phyloP scores from a whole-genome alignment of 2,329 filamentous ascomycete species.

The Aureobasidium sp. region DNA sequence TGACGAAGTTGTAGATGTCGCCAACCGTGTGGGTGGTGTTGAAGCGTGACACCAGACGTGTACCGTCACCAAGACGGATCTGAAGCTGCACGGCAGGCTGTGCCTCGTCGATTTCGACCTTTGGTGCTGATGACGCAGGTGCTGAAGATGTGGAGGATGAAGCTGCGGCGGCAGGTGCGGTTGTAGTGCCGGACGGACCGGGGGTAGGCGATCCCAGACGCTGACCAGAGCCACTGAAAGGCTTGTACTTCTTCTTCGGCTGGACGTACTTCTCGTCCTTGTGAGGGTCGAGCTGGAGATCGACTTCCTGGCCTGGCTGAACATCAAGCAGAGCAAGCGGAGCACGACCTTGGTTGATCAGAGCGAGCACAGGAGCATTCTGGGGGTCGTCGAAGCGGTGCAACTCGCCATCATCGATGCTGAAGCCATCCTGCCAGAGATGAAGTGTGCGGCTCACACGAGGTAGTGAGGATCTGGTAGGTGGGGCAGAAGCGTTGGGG shows the following conservation, averaged over 20 bases:
- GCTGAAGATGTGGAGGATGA: conserved; percentile 27
- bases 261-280: conserved; percentile 67
- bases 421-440: conserved; percentile 79
- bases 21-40: conserved; percentile 72
- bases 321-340: conserved; percentile 75
- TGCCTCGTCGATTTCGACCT: conserved; percentile 54
- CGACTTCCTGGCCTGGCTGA: conserved; percentile 64
- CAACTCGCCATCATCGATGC: conserved; percentile 72
- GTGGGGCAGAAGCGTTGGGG: conserved; percentile 38
- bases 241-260: conserved; percentile 68
- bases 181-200: conserved; percentile 40
- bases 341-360: conserved; percentile 71
- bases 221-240: conserved; percentile 65
- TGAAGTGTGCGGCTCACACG: conserved; percentile 65
- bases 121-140: conserved; percentile 31
- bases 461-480: conserved; percentile 28
- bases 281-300: conserved; percentile 68
- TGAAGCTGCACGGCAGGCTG: conserved; percentile 65
- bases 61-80: conserved; percentile 72
- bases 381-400: conserved; percentile 72
- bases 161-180: conserved; percentile 24
- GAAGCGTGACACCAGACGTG: conserved; percentile 70
- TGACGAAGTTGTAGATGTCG: conserved; percentile 70
- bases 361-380: conserved; percentile 63
- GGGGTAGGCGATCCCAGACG: conserved; percentile 73